Percentiles rank a stretch among this genome's conserved stretches.
phyloP scores from a whole-genome alignment of 1,284 basidiomycete species.

The Fistulina hepatica region DNA sequence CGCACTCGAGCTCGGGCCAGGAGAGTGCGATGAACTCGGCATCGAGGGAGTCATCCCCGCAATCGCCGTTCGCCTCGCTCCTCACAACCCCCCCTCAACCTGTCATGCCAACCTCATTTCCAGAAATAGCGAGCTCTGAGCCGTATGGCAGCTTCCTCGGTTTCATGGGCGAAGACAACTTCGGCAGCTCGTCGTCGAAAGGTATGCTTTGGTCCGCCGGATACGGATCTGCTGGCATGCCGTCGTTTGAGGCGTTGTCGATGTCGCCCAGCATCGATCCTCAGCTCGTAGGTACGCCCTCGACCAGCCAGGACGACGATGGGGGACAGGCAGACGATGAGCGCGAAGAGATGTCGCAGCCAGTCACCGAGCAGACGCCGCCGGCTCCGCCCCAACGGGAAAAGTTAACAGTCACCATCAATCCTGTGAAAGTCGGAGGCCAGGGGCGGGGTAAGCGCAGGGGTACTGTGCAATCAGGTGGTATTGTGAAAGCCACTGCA shows the following conservation, averaged over 20 bases:
- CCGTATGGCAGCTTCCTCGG: background rate
- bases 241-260: constrained; percentile 10
- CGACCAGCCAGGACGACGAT: too few species aligned
- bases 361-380: constrained; percentile 6
- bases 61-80: constrained; percentile 12
- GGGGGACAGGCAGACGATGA: too few species aligned
- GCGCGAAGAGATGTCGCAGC: constrained; percentile 1
- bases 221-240: constrained; percentile 8
- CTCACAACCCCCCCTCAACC: constrained; percentile 12
- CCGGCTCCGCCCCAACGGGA: constrained; percentile 7
- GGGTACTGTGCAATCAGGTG: constrained; percentile 62
- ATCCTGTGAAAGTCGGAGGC: constrained; percentile 45
- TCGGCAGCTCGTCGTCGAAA: constrained; percentile 8
- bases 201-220: too few species aligned
- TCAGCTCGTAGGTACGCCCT: constrained; percentile 34
- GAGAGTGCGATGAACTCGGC: too few species aligned
- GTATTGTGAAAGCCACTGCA: constrained; percentile 43
- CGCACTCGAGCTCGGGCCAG: constrained; percentile 17
- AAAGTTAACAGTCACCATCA: constrained; percentile 22
- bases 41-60: constrained; percentile 12
- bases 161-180: constrained; percentile 12
- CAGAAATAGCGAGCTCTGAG: background rate
- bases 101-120: constrained; percentile 3
- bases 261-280: constrained; percentile 32
- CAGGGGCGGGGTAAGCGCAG: constrained; percentile 54